These are phyloP conservation scores for Crithidia brevicula DNA, from an alignment of 208 protist species.

Conservation along the genomic window DNA sequence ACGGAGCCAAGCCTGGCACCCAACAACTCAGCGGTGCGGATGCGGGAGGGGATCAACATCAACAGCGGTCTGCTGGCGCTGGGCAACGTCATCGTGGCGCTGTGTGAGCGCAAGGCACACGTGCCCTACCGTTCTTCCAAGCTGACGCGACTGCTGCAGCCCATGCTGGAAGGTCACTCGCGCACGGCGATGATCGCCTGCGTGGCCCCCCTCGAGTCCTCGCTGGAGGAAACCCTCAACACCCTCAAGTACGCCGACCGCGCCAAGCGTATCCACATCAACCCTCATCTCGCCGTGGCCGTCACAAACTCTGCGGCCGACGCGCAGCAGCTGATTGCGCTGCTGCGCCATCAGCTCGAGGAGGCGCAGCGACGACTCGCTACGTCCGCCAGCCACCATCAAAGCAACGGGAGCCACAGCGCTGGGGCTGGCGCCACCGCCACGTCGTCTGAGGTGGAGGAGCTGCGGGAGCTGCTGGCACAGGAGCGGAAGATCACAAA, in stretches of 20 bases:
- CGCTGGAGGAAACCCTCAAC: constrained; percentile 95
- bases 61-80: constrained; percentile 93
- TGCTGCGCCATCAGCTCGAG: constrained; percentile 71
- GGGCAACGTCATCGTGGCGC: constrained; percentile 94
- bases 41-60: constrained; percentile 95
- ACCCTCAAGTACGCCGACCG: constrained; percentile 97
- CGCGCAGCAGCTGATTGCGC: constrained; percentile 61
- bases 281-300: constrained; percentile 64
- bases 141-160: constrained; percentile 95
- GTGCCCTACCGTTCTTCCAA: constrained; percentile 96
- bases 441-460: constrained; percentile 9
- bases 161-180: constrained; percentile 92
- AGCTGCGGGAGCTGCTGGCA: constrained; percentile 38
- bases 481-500: constrained; percentile 56
- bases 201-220: constrained; percentile 85
- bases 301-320: constrained; percentile 34
- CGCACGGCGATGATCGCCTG: constrained; percentile 95
- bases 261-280: constrained; percentile 93
- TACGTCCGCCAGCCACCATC: background rate
- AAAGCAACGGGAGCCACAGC: background rate
- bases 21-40: constrained; percentile 45
- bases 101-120: constrained; percentile 83
- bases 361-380: constrained; percentile 48
- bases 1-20: constrained; percentile 22
- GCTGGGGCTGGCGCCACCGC: background rate